Conservation (phyloP, 768 basidiomycete species). For the Lentinula lateritia region DNA sequence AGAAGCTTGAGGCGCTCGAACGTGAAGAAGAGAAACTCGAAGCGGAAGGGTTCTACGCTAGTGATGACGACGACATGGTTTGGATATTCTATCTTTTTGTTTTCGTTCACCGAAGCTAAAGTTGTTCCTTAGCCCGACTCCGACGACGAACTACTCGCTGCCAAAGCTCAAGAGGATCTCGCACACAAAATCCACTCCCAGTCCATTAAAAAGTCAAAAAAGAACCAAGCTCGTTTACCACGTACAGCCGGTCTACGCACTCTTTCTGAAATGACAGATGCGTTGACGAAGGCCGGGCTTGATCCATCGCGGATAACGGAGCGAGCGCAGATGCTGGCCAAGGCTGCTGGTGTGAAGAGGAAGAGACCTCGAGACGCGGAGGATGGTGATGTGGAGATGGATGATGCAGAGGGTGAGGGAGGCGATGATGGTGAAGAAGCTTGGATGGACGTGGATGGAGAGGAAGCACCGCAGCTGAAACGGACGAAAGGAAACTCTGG, state of each 20-base stretch:
- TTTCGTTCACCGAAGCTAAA: neutral
- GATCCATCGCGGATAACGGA: slow-evolving; percentile 86
- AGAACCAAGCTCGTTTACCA: slow-evolving; percentile 76
- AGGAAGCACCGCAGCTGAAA: slow-evolving; percentile 49
- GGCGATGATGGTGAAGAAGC: slow-evolving; percentile 38
- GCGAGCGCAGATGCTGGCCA: slow-evolving; percentile 80
- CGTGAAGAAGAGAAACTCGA: slow-evolving; percentile 93
- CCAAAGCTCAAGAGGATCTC: slow-evolving; percentile 52
- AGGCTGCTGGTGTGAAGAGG: slow-evolving; percentile 61
- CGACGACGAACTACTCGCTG: slow-evolving; percentile 80
- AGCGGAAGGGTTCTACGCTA: slow-evolving; percentile 92
- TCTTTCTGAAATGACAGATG: slow-evolving; percentile 71
- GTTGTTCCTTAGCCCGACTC: slow-evolving; percentile 39
- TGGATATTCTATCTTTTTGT: slow-evolving; percentile 17
- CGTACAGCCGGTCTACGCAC: slow-evolving; percentile 70
- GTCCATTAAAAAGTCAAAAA: slow-evolving; percentile 77
- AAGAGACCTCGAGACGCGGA: slow-evolving; percentile 58
- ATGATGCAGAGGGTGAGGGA: slow-evolving; percentile 37
- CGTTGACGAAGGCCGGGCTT: slow-evolving; percentile 82
- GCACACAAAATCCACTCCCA: slow-evolving; percentile 68
- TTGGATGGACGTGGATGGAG: slow-evolving; percentile 51
- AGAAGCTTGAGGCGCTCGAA: slow-evolving; percentile 95
- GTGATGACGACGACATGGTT: slow-evolving; percentile 75
- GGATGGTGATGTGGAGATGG: slow-evolving; percentile 56
- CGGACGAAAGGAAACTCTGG: slow-evolving; percentile 60